phyloP scores from a whole-genome alignment of 768 basidiomycete genomes.

The Dendrothele bispora region DNA sequence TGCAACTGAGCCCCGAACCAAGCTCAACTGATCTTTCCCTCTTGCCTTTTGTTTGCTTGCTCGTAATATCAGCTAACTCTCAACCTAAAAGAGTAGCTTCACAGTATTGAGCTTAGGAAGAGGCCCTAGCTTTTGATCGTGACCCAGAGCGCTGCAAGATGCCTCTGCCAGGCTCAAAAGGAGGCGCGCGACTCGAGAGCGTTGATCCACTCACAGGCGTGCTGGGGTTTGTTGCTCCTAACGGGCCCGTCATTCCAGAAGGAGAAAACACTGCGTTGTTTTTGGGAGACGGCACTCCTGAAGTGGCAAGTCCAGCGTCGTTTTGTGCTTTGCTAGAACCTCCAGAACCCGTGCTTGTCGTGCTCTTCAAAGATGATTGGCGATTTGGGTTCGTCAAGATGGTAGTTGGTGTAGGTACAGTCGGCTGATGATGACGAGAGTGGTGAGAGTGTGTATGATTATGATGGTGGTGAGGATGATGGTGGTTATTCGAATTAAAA shows the following conservation, averaged over 20 bases:
- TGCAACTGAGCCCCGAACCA: no score
- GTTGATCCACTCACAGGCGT: slow-evolving; percentile 27
- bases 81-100: no score
- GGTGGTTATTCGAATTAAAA: not conserved
- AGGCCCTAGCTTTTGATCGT: no score
- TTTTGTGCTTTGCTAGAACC: no score
- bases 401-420: slow-evolving; percentile 3
- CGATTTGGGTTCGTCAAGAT: slow-evolving; percentile 10
- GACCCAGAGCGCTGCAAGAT: not conserved
- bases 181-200: slow-evolving; percentile 48
- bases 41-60: no score
- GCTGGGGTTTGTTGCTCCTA: slow-evolving; percentile 19
- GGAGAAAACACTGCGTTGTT: no score
- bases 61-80: no score
- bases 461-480: slow-evolving; percentile 5
- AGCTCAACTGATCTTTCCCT: no score
- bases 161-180: slow-evolving; percentile 45
- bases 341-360: not conserved
- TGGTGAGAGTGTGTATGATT: slow-evolving; percentile 10
- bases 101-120: no score
- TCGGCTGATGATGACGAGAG: slow-evolving; percentile 11
- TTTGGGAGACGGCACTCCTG: no score
- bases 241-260: slow-evolving; percentile 13
- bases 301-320: no score
- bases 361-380: slow-evolving; percentile 4